Conservation (phyloP, 768 basidiomycete genomes). For the Pulveroboletus sp. region DNA sequence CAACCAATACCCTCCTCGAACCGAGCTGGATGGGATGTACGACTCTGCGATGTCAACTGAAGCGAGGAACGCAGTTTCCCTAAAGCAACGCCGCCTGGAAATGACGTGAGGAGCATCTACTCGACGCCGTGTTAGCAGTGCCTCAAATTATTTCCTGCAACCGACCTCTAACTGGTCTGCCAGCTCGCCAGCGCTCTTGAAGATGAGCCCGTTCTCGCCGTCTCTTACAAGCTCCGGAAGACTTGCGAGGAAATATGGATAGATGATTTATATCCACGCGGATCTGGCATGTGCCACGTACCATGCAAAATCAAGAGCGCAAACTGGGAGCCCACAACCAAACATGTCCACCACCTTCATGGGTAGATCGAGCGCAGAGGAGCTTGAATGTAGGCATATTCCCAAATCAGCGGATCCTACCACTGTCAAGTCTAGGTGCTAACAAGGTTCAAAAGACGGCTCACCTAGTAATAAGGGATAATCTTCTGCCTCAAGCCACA, state of each 20-base stretch:
- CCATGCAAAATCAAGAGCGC: conserved; percentile 85
- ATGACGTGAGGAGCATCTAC: conserved; percentile 55
- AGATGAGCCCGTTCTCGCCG: conserved; percentile 79
- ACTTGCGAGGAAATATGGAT: conserved; percentile 36
- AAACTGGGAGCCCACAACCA: conserved; percentile 91
- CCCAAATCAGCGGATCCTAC: conserved; percentile 89
- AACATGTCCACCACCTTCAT: conserved; percentile 99
- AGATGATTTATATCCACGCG: neutral
- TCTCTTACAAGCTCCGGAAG: conserved; percentile 83
- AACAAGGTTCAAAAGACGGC: conserved; percentile 3
- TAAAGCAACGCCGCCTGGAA: conserved; percentile 54
- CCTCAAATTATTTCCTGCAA: neutral
- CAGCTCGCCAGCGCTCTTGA: conserved; percentile 61
- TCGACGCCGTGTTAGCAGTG: neutral
- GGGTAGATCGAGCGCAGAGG: conserved; percentile 86
- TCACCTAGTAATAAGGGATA: conserved; percentile 84
- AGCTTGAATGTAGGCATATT: conserved; percentile 85
- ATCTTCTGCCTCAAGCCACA: conserved; percentile 88
- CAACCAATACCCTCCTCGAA: conserved; percentile 31
- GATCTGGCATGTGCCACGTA: conserved; percentile 32
- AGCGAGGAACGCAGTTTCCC: conserved; percentile 50
- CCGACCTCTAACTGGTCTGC: conserved; percentile 60
- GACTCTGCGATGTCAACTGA: conserved; percentile 26
- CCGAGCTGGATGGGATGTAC: conserved; percentile 14
- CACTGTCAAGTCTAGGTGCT: neutral